Conservation (phyloP, 768 basidiomycete genomes). For the Leucocoprinus leucothites region DNA sequence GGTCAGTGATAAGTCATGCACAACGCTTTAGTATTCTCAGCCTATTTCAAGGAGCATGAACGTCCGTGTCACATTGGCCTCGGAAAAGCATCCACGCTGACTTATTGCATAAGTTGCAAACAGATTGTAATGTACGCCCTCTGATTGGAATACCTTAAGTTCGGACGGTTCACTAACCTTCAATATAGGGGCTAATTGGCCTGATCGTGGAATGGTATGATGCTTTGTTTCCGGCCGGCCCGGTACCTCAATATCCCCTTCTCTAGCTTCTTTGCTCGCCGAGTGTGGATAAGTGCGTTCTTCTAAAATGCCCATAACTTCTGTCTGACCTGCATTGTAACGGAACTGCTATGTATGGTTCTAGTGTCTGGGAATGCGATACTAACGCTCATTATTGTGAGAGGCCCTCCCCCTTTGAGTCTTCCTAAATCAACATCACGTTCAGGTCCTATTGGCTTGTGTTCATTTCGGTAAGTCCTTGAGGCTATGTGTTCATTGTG, state of each 20-base stretch:
- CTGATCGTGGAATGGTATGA: constrained; percentile 45
- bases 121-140: constrained; percentile 43
- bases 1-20: constrained; percentile 28
- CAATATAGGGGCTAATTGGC: constrained; percentile 41
- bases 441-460: constrained; percentile 34
- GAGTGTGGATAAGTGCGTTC: constrained; percentile 45
- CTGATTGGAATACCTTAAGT: not conserved
- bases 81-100: not conserved
- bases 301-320: not conserved
- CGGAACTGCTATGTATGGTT: not conserved
- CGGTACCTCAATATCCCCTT: not conserved
- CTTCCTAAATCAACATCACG: not conserved
- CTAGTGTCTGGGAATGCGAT: constrained; percentile 42
- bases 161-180: not conserved
- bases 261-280: constrained; percentile 47
- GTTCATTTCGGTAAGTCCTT: constrained; percentile 39
- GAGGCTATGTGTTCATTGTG: not conserved
- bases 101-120: constrained; percentile 38
- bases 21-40: not conserved
- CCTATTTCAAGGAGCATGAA: constrained; percentile 37
- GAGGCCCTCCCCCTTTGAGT: constrained; percentile 11
- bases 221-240: not conserved
- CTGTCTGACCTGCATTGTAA: not conserved
- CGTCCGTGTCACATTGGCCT: constrained; percentile 21
- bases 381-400: constrained; percentile 41